Percentiles rank a stretch among this genome's conserved stretches.
Evolutionary conservation across 768 basidiomycete species (phyloP).

Genomic region (Xerocomellus chrysenteron): DNA sequence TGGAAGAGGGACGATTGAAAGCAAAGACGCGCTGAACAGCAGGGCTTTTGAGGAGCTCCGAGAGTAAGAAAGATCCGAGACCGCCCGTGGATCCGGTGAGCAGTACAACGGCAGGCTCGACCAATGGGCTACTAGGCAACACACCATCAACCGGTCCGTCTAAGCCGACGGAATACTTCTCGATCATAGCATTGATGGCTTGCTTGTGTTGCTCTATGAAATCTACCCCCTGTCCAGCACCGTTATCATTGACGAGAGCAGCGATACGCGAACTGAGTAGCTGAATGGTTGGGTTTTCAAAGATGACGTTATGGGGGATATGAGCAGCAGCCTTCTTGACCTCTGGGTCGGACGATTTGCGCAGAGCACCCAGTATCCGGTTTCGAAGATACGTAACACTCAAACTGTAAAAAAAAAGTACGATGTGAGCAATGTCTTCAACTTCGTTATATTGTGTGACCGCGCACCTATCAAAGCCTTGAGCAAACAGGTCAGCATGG

Average conservation of each 20-base stretch:
- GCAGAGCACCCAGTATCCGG: constrained; percentile 22
- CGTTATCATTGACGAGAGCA: constrained; percentile 3
- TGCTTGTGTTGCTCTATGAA: constrained; percentile 9
- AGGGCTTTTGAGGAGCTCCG: constrained; percentile 22
- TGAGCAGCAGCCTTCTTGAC: constrained; percentile 24
- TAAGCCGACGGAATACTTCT: constrained; percentile 35
- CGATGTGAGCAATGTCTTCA: not conserved
- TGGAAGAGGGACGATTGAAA: constrained; percentile 30
- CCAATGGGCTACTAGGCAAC: not conserved
- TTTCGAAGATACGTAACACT: constrained; percentile 32
- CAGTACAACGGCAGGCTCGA: constrained; percentile 28
- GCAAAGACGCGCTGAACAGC: constrained; percentile 33
- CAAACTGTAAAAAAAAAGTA: constrained; percentile 17
- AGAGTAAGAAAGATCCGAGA: constrained; percentile 39
- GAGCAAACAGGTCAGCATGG: constrained; percentile 28
- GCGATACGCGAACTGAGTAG: constrained; percentile 29
- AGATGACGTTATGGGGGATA: constrained; percentile 35
- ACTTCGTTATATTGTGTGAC: not conserved
- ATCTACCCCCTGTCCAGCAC: not conserved
- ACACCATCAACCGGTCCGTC: constrained; percentile 9
- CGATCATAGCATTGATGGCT: constrained; percentile 39
- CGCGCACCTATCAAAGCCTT: constrained; percentile 40
- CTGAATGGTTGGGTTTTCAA: constrained; percentile 41
- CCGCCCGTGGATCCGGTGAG: constrained; percentile 43
- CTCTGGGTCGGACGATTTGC: constrained; percentile 30